These are phyloP conservation scores for Solanum piurae DNA, from an alignment of 257 asterid species.

Conservation along the genomic window DNA sequence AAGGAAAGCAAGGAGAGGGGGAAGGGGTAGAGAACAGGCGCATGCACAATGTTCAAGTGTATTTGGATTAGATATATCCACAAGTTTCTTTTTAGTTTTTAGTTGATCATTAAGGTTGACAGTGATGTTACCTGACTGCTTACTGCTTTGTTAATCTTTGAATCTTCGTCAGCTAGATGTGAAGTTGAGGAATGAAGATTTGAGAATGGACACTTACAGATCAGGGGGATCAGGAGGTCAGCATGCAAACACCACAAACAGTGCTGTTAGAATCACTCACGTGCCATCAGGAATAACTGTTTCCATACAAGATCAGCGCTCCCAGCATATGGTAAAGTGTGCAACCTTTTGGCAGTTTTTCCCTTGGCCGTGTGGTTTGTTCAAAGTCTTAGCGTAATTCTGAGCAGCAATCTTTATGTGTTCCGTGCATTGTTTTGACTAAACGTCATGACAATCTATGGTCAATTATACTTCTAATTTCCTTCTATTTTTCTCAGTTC, in stretches of 20 bases:
- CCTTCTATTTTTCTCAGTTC: background rate
- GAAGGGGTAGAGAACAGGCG: background rate
- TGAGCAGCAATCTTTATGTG: background rate
- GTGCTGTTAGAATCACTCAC: constrained; percentile 96
- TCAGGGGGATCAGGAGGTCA: constrained; percentile 98
- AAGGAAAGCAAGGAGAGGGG: background rate
- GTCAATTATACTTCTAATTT: background rate
- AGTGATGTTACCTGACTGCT: background rate
- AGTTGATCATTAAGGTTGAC: background rate
- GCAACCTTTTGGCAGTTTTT: background rate
- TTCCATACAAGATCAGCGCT: constrained; percentile 90
- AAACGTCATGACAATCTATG: background rate
- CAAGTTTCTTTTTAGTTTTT: background rate
- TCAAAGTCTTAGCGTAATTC: background rate
- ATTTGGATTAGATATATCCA: background rate
- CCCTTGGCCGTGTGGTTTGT: background rate
- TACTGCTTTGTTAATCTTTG: background rate
- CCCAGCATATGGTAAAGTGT: constrained; percentile 71
- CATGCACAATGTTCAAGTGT: background rate
- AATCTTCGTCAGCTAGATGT: constrained; percentile 68
- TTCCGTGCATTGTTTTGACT: background rate
- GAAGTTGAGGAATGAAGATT: constrained; percentile 66
- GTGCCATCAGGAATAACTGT: constrained; percentile 73
- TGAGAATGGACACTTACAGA: constrained; percentile 83
- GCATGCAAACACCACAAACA: constrained; percentile 85